These are phyloP conservation scores for Clausena lansium DNA, from an alignment of 345 rosid species.

Conservation along the genomic window DNA sequence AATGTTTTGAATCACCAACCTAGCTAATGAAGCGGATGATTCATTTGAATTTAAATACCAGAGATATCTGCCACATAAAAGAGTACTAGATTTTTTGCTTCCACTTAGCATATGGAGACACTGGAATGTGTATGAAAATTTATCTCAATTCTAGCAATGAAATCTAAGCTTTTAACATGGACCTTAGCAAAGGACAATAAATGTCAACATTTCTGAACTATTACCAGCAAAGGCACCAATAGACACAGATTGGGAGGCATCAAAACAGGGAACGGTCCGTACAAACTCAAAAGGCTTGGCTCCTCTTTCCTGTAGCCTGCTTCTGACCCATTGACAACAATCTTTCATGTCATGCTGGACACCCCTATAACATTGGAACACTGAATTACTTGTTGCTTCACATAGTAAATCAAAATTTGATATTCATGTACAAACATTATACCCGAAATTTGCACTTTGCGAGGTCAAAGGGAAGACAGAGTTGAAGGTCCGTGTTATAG, in stretches of 20 bases:
- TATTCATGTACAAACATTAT: slow-evolving; percentile 7
- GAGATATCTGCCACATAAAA: neutral
- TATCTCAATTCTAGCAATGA: neutral
- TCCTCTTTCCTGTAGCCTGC: slow-evolving; percentile 60
- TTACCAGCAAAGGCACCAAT: slow-evolving; percentile 38
- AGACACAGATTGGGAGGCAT: slow-evolving; percentile 41
- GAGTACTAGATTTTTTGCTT: neutral
- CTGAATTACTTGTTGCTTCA: neutral
- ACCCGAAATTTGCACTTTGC: slow-evolving; percentile 55
- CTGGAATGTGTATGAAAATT: neutral
- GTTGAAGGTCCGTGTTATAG: slow-evolving; percentile 66
- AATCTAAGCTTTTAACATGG: neutral
- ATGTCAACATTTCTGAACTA: neutral
- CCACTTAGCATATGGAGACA: neutral
- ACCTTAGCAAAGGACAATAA: neutral
- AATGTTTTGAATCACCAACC: neutral
- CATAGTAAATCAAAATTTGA: neutral
- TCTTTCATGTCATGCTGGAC: slow-evolving; percentile 50
- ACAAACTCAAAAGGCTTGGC: slow-evolving; percentile 73
- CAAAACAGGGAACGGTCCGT: slow-evolving; percentile 55
- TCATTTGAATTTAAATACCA: neutral
- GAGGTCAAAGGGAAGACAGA: slow-evolving; percentile 62
- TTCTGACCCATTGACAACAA: slow-evolving; percentile 64
- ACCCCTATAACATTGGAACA: slow-evolving; percentile 33
- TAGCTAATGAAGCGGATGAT: neutral